Evolutionary conservation across 331 rosid species (phyloP), one percentile per base, ranked within the genome.

Genomic region (Prunus yedoensis): DNA sequence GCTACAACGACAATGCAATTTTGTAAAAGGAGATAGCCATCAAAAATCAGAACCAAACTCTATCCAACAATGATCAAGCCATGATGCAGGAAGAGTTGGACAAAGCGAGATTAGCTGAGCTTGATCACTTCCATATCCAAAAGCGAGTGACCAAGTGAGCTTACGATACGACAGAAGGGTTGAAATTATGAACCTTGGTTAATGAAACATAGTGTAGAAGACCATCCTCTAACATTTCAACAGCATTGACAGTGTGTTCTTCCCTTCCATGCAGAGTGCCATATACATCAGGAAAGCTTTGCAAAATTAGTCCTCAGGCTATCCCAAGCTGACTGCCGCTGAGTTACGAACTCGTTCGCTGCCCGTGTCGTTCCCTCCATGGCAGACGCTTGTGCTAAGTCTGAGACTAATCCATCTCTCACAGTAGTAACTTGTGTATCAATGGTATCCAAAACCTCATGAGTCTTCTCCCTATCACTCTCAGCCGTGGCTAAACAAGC

Each of bases 371-470:
- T 49, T 27, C 73, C 73, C 43, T 68, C 59, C 60, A 49, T 68
- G 16, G 27, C 21, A 68, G 73, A 68, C 45, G 23, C 60, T 50
- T 68, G 73, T 9, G 35, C 60, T 49, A 68, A 47, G 10, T 68
- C 43, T 9, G 73, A 50, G 45, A 68, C 25, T 59, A 68, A 50
- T 12, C 45, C 16, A 28, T 68, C 60, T 50, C 60, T 50, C 38
- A 57, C 73, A 16, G 20, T n/a, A 21, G 51, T 68, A 14, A 68
- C 60, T 68, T 52, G 38, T 68, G 45, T 68, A 23, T 68, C 59
- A 30, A 68, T 49, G 13, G 45, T 9, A 18, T 68, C 59, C 45
- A 68, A 9, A 17, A 27, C 47, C 15, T 35, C 38, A 5, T 32
- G 38, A 32, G 38, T 32, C 38, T 32, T 32, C 38, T 32, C 38